phyloP scores from a whole-genome alignment of 768 basidiomycete species.

The Suillus bovinus region DNA sequence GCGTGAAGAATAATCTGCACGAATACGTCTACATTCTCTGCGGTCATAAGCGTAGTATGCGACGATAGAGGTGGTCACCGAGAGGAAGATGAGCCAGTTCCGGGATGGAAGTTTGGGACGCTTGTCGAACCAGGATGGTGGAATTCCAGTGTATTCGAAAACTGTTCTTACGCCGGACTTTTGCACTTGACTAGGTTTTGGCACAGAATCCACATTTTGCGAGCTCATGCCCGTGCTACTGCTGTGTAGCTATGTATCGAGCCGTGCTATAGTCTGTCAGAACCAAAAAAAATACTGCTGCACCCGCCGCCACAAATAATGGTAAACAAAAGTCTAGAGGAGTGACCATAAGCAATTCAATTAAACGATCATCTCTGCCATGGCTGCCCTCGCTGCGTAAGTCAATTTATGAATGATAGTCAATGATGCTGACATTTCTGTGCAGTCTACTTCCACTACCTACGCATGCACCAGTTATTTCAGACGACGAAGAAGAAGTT shows the following conservation, averaged over 20 bases:
- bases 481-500: constrained; percentile 64
- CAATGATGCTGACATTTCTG: constrained; percentile 8
- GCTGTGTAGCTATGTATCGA: neutral
- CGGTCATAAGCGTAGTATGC: constrained; percentile 89
- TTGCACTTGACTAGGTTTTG: constrained; percentile 7
- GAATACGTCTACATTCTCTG: constrained; percentile 72
- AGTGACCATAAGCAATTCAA: neutral
- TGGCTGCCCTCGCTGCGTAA: constrained; percentile 78
- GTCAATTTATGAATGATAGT: constrained; percentile 30
- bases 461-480: constrained; percentile 47
- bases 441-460: constrained; percentile 72
- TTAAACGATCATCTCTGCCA: constrained; percentile 31
- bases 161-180: constrained; percentile 60
- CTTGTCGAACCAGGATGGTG: constrained; percentile 78
- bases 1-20: constrained; percentile 73
- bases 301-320: constrained; percentile 29
- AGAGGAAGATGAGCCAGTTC: constrained; percentile 93
- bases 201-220: constrained; percentile 5
- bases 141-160: constrained; percentile 69
- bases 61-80: constrained; percentile 66
- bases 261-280: constrained; percentile 14
- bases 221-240: constrained; percentile 10
- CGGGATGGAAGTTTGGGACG: constrained; percentile 85
- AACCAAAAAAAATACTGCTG: constrained; percentile 21
- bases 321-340: constrained; percentile 13